Evolutionary conservation across 208 protist species (phyloP).

Genomic region (Acanthamoeba royreba): DNA sequence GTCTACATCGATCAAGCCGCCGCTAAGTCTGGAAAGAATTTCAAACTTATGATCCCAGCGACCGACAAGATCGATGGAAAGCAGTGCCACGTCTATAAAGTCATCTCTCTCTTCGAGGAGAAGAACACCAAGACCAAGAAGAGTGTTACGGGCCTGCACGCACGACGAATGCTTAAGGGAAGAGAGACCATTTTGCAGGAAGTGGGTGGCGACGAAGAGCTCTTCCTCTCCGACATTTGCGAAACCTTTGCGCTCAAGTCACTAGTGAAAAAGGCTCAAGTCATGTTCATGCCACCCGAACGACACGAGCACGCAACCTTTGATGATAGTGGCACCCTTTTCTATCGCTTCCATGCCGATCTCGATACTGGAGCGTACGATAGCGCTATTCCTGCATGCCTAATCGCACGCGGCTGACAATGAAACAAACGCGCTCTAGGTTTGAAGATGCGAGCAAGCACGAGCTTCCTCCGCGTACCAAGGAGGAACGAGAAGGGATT

Average conservation of each 20-base stretch:
- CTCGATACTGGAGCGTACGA: not conserved
- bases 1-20: not conserved
- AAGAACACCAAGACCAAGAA: not conserved
- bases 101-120: not conserved
- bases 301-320: not conserved
- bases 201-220: not conserved
- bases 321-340: constrained; percentile 8
- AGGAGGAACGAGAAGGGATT: not conserved
- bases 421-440: not conserved
- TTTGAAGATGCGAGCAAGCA: not conserved
- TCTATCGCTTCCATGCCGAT: constrained; percentile 8
- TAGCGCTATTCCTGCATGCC: not conserved
- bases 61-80: not conserved
- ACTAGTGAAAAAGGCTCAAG: not conserved
- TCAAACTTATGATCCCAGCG: not conserved
- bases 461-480: not conserved
- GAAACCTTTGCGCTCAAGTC: not conserved
- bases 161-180: not conserved
- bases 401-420: not conserved
- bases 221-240: constrained; percentile 25
- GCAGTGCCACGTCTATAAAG: not conserved
- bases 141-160: not conserved
- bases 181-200: constrained; percentile 31
- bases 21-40: not conserved
- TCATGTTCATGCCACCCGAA: not conserved